Evolutionary conservation across 441 rosid species (phyloP).

Genomic region (Aleurites moluccanus): DNA sequence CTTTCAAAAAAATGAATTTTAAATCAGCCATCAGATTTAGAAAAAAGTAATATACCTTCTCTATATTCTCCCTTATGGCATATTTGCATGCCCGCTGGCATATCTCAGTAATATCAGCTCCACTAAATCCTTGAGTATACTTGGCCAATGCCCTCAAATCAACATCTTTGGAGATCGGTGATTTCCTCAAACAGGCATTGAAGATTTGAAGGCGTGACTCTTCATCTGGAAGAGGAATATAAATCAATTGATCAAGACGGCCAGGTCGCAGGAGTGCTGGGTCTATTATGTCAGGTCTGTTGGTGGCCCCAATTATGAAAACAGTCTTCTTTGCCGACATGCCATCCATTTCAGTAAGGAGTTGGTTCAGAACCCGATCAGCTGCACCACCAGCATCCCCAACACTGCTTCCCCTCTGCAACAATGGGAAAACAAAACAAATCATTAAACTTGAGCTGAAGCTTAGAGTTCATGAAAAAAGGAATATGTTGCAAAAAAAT

Average conservation of each 20-base stretch:
- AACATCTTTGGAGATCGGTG: conserved; percentile 52
- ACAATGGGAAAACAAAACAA: neutral
- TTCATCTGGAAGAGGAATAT: conserved; percentile 63
- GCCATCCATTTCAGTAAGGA: conserved; percentile 68
- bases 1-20: neutral
- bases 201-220: conserved; percentile 57
- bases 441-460: neutral
- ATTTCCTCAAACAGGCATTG: conserved; percentile 55
- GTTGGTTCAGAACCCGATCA: conserved; percentile 59
- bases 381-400: conserved; percentile 71
- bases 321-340: conserved; percentile 66
- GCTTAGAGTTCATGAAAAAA: neutral
- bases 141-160: conserved; percentile 53
- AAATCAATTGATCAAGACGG: conserved; percentile 59
- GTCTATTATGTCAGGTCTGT: conserved; percentile 62
- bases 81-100: conserved; percentile 64
- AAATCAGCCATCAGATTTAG: neutral
- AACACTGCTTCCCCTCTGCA: conserved; percentile 58
- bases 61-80: conserved; percentile 62
- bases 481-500: neutral
- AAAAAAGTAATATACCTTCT: conserved; percentile 40
- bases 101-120: conserved; percentile 68
- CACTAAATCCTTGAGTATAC: conserved; percentile 59
- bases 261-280: conserved; percentile 61
- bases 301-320: conserved; percentile 59